Evolutionary conservation across 2,329 filamentous ascomycete genomes (phyloP), one percentile per base, ranked within the genome.

Genomic region (Didymella glomerata): DNA sequence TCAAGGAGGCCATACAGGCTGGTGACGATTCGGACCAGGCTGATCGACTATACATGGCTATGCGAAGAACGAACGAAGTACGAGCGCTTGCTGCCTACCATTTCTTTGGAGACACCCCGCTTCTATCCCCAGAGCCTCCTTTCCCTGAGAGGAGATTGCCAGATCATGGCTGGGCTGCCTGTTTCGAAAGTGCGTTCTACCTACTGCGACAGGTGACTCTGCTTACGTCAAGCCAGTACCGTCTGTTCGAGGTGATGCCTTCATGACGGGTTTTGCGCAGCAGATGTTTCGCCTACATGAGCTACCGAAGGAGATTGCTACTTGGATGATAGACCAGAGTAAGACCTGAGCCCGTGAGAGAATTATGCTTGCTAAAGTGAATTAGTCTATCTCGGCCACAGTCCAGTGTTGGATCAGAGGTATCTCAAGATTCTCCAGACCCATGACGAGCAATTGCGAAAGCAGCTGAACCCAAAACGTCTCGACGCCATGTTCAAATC

Each of bases 11-110:
- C 11, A 61, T 75, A 5, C 47, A 92, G 88, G 67, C 94, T 81
- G 68, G 94, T 87, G 67, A 97, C 85, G 27, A 92, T 89, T 62
- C 96, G 82, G 81, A 96, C 9, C 78, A 75, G 28, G 72, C 81
- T 6, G 76, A 80, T 57, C 84, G 84, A 63, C 75, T 89, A 28
- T 77, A 83, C 59, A 77, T 81, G 61, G 87, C 87, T 36, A 81
- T 90, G 65, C 79, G 82, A 61, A 81, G 87, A 65, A 90, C 86
- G 2, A 86, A 88, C 68, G 85, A 85, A 27, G 78, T 85, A 40
- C 78, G 84, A 20, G 72, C 77, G 16, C 80, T 84, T n/a, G 80
- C 80, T 50, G 74, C 76, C 4, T 90, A 85, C 78, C 80, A 83
- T 50, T 89, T 89, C 69, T 90, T 78, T 53, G 48, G 66, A 7